These are phyloP conservation scores for Periconia macrospinosa DNA, from an alignment of 2,329 filamentous ascomycete genomes.

Conservation along the genomic window DNA sequence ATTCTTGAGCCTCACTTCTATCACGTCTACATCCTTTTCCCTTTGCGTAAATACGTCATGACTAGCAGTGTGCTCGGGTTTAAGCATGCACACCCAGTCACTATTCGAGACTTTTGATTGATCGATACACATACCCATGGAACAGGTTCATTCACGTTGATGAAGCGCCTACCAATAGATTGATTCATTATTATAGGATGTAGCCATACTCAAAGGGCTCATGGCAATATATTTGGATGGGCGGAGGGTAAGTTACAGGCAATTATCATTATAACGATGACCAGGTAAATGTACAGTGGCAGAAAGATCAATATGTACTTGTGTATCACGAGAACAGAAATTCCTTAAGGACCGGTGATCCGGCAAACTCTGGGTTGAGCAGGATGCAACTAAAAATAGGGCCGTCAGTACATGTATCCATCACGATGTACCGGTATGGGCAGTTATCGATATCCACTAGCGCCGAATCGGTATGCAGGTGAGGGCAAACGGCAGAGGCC, in stretches of 20 bases:
- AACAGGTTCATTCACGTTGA: neutral
- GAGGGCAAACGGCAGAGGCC: no score
- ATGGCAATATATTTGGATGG: no score
- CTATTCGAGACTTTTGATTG: neutral
- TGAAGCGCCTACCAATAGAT: neutral
- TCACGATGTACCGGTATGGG: neutral
- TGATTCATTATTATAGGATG: neutral
- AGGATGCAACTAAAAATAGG: slow-evolving; percentile 71
- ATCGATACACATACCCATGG: neutral
- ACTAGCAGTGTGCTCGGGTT: neutral
- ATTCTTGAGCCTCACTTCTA: no score
- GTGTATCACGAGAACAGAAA: slow-evolving; percentile 70
- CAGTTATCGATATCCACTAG: slow-evolving; percentile 19
- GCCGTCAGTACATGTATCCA: slow-evolving; percentile 21
- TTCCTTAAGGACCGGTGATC: slow-evolving; percentile 86
- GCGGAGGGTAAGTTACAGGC: no score
- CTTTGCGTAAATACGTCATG: neutral
- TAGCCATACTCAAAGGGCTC: no score
- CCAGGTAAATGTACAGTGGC: neutral
- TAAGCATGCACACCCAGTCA: neutral
- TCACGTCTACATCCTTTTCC: neutral
- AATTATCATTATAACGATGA: no score
- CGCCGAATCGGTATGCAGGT: slow-evolving; percentile 1
- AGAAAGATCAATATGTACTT: neutral
- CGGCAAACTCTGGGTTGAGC: slow-evolving; percentile 90